Base-by-base conservation (phyloP, 192 early-diverging fungal species). In the Kappamyces sp. region DNA sequence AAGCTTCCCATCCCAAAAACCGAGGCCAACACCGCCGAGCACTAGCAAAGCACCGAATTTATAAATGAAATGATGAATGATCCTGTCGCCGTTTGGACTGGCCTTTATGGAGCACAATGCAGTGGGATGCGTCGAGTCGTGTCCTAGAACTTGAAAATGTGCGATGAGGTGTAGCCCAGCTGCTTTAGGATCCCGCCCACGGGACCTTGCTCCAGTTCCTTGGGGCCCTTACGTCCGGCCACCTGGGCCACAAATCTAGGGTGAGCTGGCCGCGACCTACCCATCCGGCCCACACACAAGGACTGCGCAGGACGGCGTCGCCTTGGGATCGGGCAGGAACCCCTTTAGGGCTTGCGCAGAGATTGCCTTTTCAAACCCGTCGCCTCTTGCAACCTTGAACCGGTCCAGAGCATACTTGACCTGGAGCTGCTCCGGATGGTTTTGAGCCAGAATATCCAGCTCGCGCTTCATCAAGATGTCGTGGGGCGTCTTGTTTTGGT, bases 121-220 rank as follows among this genome's bases (percentile, higher is more conserved):
- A n/a, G n/a, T n/a, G n/a, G n/a, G n/a, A n/a, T n/a, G n/a, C n/a
- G n/a, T n/a, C n/a, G n/a, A n/a, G n/a, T n/a, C n/a, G n/a, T n/a
- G n/a, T n/a, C 44, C 79, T 74, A 91, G 61, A 90, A 90, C 74
- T 91, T 91, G 70, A 86, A 87, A n/a, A 94, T 90, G 60, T 90
- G 77, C 12, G 78, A 59, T 4, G 78, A 71, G 37, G 74, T 75
- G 69, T 85, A 86, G 7, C 90, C 88, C 49, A 90, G 70, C 68
- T 58, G 77, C 79, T 87, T 85, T 40, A 98, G 75, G n/a, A 90
- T 72, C 48, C 94, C 94, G 31, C 69, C 71, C 43, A 98, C 65
- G 23, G 84, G 78, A 38, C 94, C 94, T 72, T 95, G 94, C 5
- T 61, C 49, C 13, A 62, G 46, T 9, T 72, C 68, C 35, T 55